Base-by-base conservation (phyloP, 768 basidiomycete genomes). In the Auriscalpium orientale region DNA sequence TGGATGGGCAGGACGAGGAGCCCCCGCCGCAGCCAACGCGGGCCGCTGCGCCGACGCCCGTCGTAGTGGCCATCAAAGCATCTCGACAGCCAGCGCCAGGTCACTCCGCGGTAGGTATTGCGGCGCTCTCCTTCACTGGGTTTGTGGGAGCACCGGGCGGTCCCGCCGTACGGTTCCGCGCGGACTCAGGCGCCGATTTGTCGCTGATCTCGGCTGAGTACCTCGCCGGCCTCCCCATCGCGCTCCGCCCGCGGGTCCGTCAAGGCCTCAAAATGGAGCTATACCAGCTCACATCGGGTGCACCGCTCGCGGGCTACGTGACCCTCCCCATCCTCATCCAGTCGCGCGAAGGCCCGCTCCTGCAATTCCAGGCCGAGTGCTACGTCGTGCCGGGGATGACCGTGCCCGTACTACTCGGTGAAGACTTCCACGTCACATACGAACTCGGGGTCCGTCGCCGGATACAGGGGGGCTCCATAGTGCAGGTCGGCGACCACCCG, bases 391-490 rank as follows among this genome's bases (percentile, higher is more conserved):
- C 59, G 4, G 56, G 55, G 3, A 70, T 70, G 69, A 53, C 56
- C 0, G 67, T 67, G 0, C 67, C 68, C 8, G n/a, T 70, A 0
- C 58, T 70, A 1, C 58, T 70, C 1, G 68, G 68, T 1, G 68
- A 69, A 49, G 69, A 70, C 46, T 70, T 67, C 58, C 65, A 66
- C 12, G 11, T 46, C 1, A 43, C 46, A 0, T 68, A 69, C 54
- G 66, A 65, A 34, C 18, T 70, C 3, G 55, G 50, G 2, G 57
- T 67, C 3, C 35, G 28, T 0, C 56, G 66, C 0, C 51, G 37
- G 1, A 22, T 59, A 8, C 55, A 55, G 3, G 61, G 58, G 0
- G 46, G 54, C 13, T 51, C 56, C 35, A 21, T 43, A 8, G 22
- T 67, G 4, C 4, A 10, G 0, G 18, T 58, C 2, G 56, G 60